A percentile compares a stretch with the other conserved stretches of the same genome.
Conservation (phyloP, 148 eudicot species). For the Dysphania ambrosioides region DNA sequence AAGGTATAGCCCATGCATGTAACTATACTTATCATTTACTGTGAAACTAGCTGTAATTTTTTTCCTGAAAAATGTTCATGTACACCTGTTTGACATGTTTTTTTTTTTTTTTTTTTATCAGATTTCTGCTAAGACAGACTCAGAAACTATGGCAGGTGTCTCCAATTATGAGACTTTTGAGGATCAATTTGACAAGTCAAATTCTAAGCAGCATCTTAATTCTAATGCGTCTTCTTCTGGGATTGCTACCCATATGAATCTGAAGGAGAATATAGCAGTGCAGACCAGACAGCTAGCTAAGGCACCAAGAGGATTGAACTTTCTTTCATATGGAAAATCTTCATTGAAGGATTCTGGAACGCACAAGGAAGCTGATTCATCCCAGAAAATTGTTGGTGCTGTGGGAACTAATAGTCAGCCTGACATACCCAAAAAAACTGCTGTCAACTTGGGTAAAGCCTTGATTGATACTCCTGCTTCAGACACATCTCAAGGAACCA, state of each 20-base stretch:
- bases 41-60: neutral
- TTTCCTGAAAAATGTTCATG: neutral
- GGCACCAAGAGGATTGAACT: slow-evolving; percentile 62
- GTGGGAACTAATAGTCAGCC: slow-evolving; percentile 29
- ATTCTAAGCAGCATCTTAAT: slow-evolving; percentile 31
- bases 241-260: slow-evolving; percentile 17
- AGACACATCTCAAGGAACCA: slow-evolving; percentile 31
- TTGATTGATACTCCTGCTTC: slow-evolving; percentile 11
- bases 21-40: neutral
- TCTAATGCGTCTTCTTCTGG: slow-evolving; percentile 26
- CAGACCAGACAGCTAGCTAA: slow-evolving; percentile 26
- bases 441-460: neutral
- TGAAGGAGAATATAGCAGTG: slow-evolving; percentile 20
- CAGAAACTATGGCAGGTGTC: slow-evolving; percentile 15
- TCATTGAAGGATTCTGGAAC: slow-evolving; percentile 29
- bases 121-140: slow-evolving; percentile 36
- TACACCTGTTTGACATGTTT: slow-evolving; percentile 7
- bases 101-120: no score
- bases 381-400: slow-evolving; percentile 32
- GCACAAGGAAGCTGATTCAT: slow-evolving; percentile 26
- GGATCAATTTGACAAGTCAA: slow-evolving; percentile 26
- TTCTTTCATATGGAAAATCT: slow-evolving; percentile 45
- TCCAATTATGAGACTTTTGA: slow-evolving; percentile 25
- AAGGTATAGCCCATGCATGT: slow-evolving; percentile 50
- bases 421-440: neutral